These are phyloP conservation scores for Komagataea norvegica DNA, from an alignment of 1,139 yeast species.

Conservation along the genomic window DNA sequence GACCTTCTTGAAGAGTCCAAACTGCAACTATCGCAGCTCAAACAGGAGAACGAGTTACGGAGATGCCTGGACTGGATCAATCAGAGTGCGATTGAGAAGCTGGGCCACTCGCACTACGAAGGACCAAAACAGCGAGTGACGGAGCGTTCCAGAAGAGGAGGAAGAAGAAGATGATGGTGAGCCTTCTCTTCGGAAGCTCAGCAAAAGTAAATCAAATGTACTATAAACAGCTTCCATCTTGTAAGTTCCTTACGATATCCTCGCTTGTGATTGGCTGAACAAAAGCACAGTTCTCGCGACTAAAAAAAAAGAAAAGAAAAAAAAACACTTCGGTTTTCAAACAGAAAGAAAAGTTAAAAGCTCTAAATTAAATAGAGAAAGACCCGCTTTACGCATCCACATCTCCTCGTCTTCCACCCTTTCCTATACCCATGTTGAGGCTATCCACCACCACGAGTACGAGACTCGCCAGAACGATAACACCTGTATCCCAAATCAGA, in stretches of 20 bases:
- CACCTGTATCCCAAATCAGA: constrained; percentile 3
- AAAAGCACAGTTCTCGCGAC: no score
- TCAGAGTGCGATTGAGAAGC: constrained; percentile 46
- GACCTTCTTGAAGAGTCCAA: constrained; percentile 29
- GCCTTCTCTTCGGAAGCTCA: no score
- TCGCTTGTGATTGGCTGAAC: no score
- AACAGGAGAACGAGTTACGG: constrained; percentile 38
- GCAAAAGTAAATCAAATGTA: no score
- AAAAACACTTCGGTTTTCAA: no score
- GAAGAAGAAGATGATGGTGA: constrained; percentile 1
- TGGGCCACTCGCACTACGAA: constrained; percentile 52
- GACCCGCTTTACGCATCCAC: no score
- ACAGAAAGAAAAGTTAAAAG: no score
- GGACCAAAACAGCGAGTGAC: constrained; percentile 34
- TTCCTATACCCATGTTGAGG: constrained; percentile 6
- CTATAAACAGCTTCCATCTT: no score
- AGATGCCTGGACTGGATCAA: constrained; percentile 61
- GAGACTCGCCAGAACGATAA: neutral
- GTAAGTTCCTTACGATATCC: no score
- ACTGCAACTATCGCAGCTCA: constrained; percentile 31
- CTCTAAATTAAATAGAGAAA: no score
- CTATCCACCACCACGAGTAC: neutral
- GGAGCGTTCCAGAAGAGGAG: constrained; percentile 8
- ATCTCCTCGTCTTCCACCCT: no score
- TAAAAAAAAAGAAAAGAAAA: no score